Evolutionary conservation across 768 basidiomycete genomes (phyloP).

Genomic region (Rhizopogon rudus): DNA sequence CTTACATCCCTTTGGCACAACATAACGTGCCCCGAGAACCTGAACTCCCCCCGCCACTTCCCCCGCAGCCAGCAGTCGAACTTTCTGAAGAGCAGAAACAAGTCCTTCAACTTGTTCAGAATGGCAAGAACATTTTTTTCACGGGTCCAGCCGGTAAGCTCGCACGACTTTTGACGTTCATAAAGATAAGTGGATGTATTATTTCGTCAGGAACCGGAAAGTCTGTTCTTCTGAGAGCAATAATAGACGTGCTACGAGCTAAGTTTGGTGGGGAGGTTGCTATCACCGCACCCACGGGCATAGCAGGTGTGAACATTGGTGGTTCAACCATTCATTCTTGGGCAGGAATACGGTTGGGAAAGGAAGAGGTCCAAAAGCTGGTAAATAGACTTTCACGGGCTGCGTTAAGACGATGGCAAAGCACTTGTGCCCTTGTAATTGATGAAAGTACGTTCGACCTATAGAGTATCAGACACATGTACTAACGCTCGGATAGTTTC

Average conservation of each 20-base stretch:
- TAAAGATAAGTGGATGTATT: neutral
- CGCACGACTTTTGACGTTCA: neutral
- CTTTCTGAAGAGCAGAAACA: conserved; percentile 36
- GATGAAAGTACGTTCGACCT: conserved; percentile 61
- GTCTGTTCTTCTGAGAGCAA: conserved; percentile 61
- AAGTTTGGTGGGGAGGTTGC: conserved; percentile 34
- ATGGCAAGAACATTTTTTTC: conserved; percentile 63
- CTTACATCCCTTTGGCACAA: neutral
- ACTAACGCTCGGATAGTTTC: conserved; percentile 44
- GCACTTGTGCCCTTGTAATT: conserved; percentile 53
- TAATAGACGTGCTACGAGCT: conserved; percentile 40
- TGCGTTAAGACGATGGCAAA: conserved; percentile 42
- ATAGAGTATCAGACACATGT: neutral
- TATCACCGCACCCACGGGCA: conserved; percentile 62
- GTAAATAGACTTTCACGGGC: conserved; percentile 27
- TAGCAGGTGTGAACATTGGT: conserved; percentile 67
- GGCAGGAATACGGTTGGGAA: conserved; percentile 61
- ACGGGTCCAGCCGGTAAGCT: conserved; percentile 65
- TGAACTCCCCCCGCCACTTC: neutral
- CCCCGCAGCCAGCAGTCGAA: conserved; percentile 9
- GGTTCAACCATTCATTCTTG: conserved; percentile 64
- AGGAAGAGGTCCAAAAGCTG: conserved; percentile 39
- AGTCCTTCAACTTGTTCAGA: conserved; percentile 42
- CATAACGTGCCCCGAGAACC: neutral
- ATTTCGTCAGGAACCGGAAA: conserved; percentile 55